phyloP scores from a whole-genome alignment of 192 early-diverging fungal species.

The Gaertneriomyces semiglobifer region DNA sequence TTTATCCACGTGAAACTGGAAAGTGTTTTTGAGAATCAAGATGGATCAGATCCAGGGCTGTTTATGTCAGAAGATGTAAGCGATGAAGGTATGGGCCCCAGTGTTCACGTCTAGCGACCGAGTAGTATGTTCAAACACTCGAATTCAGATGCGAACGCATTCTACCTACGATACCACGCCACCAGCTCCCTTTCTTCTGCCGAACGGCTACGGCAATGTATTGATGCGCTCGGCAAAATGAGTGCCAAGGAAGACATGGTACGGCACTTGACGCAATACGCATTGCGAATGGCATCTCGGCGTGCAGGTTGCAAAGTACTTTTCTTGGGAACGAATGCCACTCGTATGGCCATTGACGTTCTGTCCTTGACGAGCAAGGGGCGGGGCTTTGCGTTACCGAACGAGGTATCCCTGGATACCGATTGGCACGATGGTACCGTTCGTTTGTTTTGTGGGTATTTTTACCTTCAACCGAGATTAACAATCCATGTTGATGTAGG shows the following conservation, averaged over 20 bases:
- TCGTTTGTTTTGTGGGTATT: constrained; percentile 1
- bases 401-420: constrained; percentile 64
- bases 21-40: constrained; percentile 55
- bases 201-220: constrained; percentile 49
- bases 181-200: background rate
- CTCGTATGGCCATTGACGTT: constrained; percentile 71
- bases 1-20: constrained; percentile 57
- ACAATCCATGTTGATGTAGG: constrained; percentile 27
- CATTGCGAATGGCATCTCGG: constrained; percentile 54
- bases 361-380: constrained; percentile 78
- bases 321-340: constrained; percentile 75
- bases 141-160: background rate
- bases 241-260: constrained; percentile 72
- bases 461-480: constrained; percentile 4
- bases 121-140: background rate
- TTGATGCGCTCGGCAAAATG: constrained; percentile 53
- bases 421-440: constrained; percentile 48
- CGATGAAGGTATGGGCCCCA: constrained; percentile 25
- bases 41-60: constrained; percentile 23
- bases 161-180: background rate
- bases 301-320: constrained; percentile 56
- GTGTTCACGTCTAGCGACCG: background rate
- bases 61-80: constrained; percentile 11
- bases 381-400: constrained; percentile 77
- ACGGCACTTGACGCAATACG: constrained; percentile 57